Conservation (phyloP, 768 basidiomycete species). For the Panellus pusillus region DNA sequence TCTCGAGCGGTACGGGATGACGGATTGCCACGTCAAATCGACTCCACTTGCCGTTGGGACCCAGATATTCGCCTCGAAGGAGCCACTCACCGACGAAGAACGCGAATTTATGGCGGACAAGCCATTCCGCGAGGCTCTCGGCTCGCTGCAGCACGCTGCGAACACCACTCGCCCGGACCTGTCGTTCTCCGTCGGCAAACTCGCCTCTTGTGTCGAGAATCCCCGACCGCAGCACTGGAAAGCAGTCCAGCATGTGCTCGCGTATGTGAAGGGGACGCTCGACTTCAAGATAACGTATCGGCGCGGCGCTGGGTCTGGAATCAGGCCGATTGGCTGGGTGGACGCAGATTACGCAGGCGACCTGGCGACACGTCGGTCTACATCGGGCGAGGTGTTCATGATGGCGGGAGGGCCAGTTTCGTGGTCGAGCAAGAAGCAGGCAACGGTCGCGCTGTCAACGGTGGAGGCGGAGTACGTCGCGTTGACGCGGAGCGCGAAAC, state of each 20-base stretch:
- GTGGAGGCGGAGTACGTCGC: conserved; percentile 19
- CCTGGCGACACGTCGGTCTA: conserved; percentile 21
- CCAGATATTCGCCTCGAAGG: too few species aligned
- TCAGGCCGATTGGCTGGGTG: not conserved
- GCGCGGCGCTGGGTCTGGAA: too few species aligned
- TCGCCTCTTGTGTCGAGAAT: conserved; percentile 24
- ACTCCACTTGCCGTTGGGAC: too few species aligned
- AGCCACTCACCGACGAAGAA: too few species aligned
- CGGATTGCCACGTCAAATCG: conserved; percentile 21
- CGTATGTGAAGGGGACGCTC: conserved; percentile 34
- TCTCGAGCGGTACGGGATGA: conserved; percentile 20
- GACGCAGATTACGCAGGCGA: conserved; percentile 15
- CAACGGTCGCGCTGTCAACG: not conserved
- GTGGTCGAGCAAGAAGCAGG: conserved; percentile 4
- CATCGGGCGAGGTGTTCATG: conserved; percentile 31
- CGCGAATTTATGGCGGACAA: conserved; percentile 32
- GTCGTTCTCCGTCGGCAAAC: conserved; percentile 20
- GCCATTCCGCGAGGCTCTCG: conserved; percentile 25
- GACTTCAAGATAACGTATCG: too few species aligned
- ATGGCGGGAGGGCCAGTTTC: conserved; percentile 1
- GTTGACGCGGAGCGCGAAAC: conserved; percentile 25
- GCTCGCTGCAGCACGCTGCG: conserved; percentile 23
- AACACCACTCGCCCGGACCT: conserved; percentile 29
- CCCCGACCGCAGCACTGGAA: conserved; percentile 35
- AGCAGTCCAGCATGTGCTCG: conserved; percentile 35